phyloP scores from a whole-genome alignment of 1,139 yeast species.

The Candida smagusa region DNA sequence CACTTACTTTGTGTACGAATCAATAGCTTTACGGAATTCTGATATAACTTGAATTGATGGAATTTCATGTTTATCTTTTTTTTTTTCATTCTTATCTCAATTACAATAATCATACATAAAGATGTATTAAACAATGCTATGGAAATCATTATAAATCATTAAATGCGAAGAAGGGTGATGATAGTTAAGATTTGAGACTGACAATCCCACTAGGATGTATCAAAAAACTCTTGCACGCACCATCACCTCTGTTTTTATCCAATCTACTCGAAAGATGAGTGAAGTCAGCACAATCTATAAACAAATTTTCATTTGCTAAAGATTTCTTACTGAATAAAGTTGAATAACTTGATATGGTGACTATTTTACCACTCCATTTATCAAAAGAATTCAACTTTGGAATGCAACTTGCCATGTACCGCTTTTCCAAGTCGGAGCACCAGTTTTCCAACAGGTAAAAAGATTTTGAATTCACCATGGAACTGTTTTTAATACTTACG shows the following conservation, averaged over 20 bases:
- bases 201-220: slow-evolving; percentile 36
- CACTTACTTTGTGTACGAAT: no score
- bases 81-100: no score
- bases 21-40: no score
- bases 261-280: slow-evolving; percentile 12
- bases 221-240: slow-evolving; percentile 23
- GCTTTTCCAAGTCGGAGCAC: slow-evolving; percentile 31
- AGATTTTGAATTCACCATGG: background rate
- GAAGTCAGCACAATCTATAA: slow-evolving; percentile 17
- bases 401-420: slow-evolving; percentile 37
- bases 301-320: slow-evolving; percentile 13
- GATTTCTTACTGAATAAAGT: slow-evolving; percentile 16
- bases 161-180: background rate
- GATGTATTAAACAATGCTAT: no score
- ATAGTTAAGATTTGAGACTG: slow-evolving; percentile 13
- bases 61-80: no score
- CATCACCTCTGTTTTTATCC: slow-evolving; percentile 10
- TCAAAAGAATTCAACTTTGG: slow-evolving; percentile 41
- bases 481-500: background rate
- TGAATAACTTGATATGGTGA: slow-evolving; percentile 32
- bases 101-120: no score
- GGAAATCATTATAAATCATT: no score
- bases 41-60: no score
- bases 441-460: slow-evolving; percentile 16
- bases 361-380: slow-evolving; percentile 32